Conservation (phyloP, 2,329 filamentous ascomycete genomes). For the Penicillium occitanis region DNA sequence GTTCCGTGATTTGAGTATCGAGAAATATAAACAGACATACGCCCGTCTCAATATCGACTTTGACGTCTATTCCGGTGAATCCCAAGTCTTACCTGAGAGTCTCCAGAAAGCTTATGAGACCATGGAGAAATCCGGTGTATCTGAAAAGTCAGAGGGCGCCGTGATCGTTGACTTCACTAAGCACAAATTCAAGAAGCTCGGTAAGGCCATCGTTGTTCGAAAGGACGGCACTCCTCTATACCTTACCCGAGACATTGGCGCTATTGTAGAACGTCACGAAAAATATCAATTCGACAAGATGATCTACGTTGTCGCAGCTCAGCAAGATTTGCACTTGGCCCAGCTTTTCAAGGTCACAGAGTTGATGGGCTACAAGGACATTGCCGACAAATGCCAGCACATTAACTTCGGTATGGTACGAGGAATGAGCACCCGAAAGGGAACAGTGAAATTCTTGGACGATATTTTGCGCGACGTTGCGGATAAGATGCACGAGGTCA, state of each 20-base stretch:
- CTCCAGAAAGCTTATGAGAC: conserved; percentile 60
- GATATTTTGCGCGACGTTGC: conserved; percentile 76
- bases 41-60: conserved; percentile 64
- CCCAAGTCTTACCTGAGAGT: conserved; percentile 62
- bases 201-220: conserved; percentile 65
- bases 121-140: conserved; percentile 61
- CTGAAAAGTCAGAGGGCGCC: conserved; percentile 65
- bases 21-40: conserved; percentile 65
- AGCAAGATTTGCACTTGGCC: conserved; percentile 64
- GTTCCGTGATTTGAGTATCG: conserved; percentile 64
- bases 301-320: conserved; percentile 65
- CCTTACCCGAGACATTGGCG: conserved; percentile 68
- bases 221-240: conserved; percentile 68
- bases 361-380: conserved; percentile 61
- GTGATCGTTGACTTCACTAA: conserved; percentile 69
- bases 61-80: conserved; percentile 69
- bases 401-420: conserved; percentile 67
- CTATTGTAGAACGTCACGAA: conserved; percentile 62
- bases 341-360: conserved; percentile 66
- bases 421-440: conserved; percentile 65
- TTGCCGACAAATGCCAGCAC: conserved; percentile 60
- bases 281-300: conserved; percentile 65
- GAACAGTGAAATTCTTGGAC: conserved; percentile 71
- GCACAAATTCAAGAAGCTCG: conserved; percentile 66
- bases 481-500: conserved; percentile 97